Conservation (phyloP, 2,329 filamentous ascomycete genomes). For the Metarhizium robertsii region DNA sequence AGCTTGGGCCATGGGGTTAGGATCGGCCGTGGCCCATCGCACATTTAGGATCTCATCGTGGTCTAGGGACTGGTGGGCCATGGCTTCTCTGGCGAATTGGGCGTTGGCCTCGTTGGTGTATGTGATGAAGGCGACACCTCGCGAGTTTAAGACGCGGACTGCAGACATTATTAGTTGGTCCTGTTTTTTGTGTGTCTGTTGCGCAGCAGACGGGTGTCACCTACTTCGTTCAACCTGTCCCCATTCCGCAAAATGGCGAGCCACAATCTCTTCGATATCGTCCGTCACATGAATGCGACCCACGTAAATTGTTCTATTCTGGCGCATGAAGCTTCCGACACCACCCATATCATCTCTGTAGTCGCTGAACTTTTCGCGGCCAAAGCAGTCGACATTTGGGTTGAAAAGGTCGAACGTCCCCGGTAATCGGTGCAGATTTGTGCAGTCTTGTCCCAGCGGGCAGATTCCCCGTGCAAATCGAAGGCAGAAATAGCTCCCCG, state of each 20-base stretch:
- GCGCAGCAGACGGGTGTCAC: conserved; percentile 8
- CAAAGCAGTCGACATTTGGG: conserved; percentile 88
- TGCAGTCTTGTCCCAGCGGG: conserved; percentile 84
- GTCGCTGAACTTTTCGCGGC: conserved; percentile 79
- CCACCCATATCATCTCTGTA: conserved; percentile 98
- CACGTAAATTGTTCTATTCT: conserved; percentile 89
- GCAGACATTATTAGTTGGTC: neutral
- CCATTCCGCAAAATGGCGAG: conserved; percentile 94
- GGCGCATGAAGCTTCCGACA: conserved; percentile 84
- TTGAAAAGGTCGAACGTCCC: conserved; percentile 84
- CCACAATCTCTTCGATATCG: conserved; percentile 93
- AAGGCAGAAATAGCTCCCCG: conserved; percentile 84
- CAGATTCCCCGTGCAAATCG: conserved; percentile 79
- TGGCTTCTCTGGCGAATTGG: conserved; percentile 88
- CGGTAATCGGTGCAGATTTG: conserved; percentile 85
- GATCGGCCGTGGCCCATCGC: conserved; percentile 92
- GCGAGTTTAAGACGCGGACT: conserved; percentile 72
- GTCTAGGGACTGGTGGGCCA: conserved; percentile 89
- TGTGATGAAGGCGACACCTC: conserved; percentile 92
- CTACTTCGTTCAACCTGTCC: conserved; percentile 73
- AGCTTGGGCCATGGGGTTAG: conserved; percentile 90
- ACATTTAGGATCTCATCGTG: conserved; percentile 92
- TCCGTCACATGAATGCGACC: conserved; percentile 92
- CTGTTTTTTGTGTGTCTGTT: neutral
- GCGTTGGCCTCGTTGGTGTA: conserved; percentile 85